Evolutionary conservation across 2,329 filamentous ascomycete genomes (phyloP).

Genomic region (Penicillium sp.): DNA sequence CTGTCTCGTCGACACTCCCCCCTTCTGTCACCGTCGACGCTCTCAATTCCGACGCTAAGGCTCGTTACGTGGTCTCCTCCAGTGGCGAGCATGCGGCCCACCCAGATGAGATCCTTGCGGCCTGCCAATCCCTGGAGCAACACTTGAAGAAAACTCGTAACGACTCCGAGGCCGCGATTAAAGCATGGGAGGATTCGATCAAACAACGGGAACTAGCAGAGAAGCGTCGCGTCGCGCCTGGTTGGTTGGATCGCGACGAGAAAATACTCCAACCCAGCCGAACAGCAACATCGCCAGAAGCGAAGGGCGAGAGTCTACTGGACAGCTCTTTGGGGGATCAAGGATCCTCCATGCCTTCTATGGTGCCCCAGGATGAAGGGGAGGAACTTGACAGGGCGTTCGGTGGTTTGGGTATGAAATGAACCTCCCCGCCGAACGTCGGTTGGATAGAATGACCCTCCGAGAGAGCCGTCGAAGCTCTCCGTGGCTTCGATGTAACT

Average conservation of each 20-base stretch:
- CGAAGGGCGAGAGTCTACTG: conserved; percentile 36
- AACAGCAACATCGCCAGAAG: conserved; percentile 16
- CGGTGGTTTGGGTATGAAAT: conserved; percentile 53
- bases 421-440: no score
- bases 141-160: conserved; percentile 73
- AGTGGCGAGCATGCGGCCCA: conserved; percentile 80
- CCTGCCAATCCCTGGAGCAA: conserved; percentile 76
- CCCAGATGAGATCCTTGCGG: conserved; percentile 81
- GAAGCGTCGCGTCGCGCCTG: conserved; percentile 66
- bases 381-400: conserved; percentile 60
- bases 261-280: conserved; percentile 60
- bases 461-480: no score
- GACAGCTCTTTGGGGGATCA: conserved; percentile 43
- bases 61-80: conserved; percentile 78
- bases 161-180: conserved; percentile 68
- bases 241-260: conserved; percentile 66
- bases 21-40: conserved; percentile 65
- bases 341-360: conserved; percentile 41
- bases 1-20: conserved; percentile 83
- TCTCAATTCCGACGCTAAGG: conserved; percentile 51
- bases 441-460: no score
- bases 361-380: conserved; percentile 51
- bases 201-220: conserved; percentile 64
- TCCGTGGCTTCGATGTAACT: no score
- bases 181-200: conserved; percentile 70